phyloP scores from a whole-genome alignment of 805 yeast species.

The Candida sakaeoensis region DNA sequence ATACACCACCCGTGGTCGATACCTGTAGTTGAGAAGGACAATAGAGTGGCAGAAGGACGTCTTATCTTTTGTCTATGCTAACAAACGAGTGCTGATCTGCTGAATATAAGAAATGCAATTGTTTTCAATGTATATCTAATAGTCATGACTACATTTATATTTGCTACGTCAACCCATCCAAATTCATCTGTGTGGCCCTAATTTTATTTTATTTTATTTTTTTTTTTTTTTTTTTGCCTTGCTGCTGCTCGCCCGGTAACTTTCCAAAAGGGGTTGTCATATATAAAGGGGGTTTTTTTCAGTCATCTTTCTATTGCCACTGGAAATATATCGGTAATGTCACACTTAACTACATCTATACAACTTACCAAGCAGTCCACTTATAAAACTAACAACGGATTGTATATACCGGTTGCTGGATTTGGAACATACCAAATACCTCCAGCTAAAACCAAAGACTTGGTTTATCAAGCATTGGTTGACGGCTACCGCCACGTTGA shows the following conservation, averaged over 20 bases:
- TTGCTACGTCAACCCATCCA: neutral
- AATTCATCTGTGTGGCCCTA: too few relatives aligned
- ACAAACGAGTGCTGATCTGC: too few relatives aligned
- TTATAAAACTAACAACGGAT: constrained; percentile 52
- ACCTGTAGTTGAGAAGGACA: too few relatives aligned
- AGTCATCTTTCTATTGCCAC: neutral
- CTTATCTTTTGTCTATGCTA: too few relatives aligned
- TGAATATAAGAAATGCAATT: too few relatives aligned
- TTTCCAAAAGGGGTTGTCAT: neutral
- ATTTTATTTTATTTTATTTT: too few relatives aligned
- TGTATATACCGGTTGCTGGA: constrained; percentile 52
- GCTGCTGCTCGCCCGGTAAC: neutral
- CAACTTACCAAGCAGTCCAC: constrained; percentile 31
- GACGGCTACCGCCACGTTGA: constrained; percentile 75
- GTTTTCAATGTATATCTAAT: too few relatives aligned
- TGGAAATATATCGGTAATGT: constrained; percentile 15
- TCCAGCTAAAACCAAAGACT: constrained; percentile 29
- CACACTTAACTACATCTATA: constrained; percentile 27
- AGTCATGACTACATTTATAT: too few relatives aligned
- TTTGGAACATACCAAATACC: constrained; percentile 52
- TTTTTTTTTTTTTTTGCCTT: neutral
- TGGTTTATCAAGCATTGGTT: constrained; percentile 55
- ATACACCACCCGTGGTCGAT: too few relatives aligned
- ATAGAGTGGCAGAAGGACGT: too few relatives aligned
- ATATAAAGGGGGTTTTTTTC: neutral